phyloP scores from a whole-genome alignment of 148 eudicot species.

The Arbutus unedo region DNA sequence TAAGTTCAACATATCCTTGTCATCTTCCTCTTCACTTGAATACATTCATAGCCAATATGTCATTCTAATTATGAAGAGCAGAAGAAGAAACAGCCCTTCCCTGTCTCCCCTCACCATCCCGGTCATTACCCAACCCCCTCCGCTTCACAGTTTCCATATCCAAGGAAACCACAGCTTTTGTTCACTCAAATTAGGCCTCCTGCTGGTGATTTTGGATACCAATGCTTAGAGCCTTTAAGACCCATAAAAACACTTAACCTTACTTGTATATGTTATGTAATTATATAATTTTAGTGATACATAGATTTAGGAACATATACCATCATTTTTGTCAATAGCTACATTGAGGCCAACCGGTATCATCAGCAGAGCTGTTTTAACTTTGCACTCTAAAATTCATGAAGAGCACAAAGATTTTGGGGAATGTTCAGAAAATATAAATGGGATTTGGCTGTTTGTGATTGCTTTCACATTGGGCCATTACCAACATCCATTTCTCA shows the following conservation, averaged over 20 bases:
- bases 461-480: neutral
- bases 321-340: neutral
- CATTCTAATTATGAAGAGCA: neutral
- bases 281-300: too few species aligned
- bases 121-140: neutral
- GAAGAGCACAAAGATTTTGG: too few species aligned
- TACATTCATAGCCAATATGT: neutral
- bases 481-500: neutral
- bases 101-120: too few species aligned
- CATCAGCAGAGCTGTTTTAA: too few species aligned
- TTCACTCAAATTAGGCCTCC: neutral
- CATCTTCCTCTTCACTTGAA: neutral
- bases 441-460: neutral
- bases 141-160: neutral
- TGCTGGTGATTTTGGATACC: neutral
- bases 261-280: neutral
- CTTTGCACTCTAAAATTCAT: too few species aligned
- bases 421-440: neutral
- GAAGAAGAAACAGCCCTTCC: too few species aligned
- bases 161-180: neutral
- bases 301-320: too few species aligned
- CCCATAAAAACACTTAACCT: neutral
- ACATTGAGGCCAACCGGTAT: too few species aligned
- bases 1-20: neutral
- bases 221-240: neutral